A percentile compares a stretch with the other conserved stretches of the same genome.
Conservation (phyloP, 345 rosid genomes). For the Pugionium dolabratum region DNA sequence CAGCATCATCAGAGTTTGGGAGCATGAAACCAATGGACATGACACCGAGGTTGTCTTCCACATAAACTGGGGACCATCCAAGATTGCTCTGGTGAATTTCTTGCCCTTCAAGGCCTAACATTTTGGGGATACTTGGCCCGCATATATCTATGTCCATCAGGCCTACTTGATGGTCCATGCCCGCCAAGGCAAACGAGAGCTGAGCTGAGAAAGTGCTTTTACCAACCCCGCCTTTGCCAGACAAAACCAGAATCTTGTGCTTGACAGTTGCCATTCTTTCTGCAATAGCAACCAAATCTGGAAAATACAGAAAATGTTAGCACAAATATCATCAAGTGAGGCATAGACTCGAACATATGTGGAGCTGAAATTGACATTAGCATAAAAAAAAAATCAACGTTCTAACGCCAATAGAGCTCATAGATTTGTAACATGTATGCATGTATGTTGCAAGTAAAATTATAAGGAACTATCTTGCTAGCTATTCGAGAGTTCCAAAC, state of each 20-base stretch:
- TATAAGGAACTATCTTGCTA: no score
- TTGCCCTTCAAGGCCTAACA: conserved; percentile 94
- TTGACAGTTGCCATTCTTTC: conserved; percentile 95
- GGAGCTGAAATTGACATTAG: neutral
- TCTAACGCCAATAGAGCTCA: no score
- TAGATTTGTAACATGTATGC: no score
- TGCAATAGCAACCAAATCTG: conserved; percentile 87
- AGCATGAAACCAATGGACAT: conserved; percentile 99
- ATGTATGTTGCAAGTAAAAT: no score
- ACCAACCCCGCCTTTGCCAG: conserved; percentile 98
- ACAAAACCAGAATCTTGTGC: conserved; percentile 84
- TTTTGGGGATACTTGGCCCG: conserved; percentile 96
- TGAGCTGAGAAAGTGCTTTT: conserved; percentile 97
- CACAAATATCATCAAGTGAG: neutral
- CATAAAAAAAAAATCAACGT: neutral
- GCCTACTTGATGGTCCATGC: conserved; percentile 88
- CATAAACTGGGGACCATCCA: conserved; percentile 97
- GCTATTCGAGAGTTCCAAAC: no score
- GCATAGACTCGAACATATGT: neutral
- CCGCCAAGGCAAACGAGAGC: conserved; percentile 81
- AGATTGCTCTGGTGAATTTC: conserved; percentile 96
- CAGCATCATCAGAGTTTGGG: conserved; percentile 90
- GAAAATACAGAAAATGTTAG: conserved; percentile 24
- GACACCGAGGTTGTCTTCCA: conserved; percentile 94
- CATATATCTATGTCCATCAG: conserved; percentile 88